These are phyloP conservation scores for Blattamonas nauphoetae DNA, from an alignment of 78 protist species.

Conservation along the genomic window DNA sequence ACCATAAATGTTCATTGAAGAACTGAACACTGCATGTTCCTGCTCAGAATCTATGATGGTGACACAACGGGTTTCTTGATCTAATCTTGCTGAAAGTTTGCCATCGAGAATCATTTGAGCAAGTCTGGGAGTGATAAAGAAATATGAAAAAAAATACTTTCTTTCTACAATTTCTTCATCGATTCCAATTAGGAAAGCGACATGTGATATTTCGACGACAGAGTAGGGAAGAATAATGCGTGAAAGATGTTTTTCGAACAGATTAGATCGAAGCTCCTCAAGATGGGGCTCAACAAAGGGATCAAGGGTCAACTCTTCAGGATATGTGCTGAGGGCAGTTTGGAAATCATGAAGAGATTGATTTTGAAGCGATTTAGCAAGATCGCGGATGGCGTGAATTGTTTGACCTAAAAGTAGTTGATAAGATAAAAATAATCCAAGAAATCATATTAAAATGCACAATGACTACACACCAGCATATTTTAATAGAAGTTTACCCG, in stretches of 20 bases:
- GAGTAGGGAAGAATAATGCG: neutral
- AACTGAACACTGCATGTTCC: neutral
- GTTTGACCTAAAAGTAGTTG: neutral
- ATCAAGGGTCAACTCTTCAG: neutral
- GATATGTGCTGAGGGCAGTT: neutral
- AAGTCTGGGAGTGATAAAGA: neutral
- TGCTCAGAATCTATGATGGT: neutral
- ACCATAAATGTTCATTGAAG: neutral
- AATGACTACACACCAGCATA: neutral
- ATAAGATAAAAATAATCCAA: neutral
- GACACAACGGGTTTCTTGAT: neutral
- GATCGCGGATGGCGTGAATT: neutral
- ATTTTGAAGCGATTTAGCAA: neutral
- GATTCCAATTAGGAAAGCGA: neutral
- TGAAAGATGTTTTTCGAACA: neutral
- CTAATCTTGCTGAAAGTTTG: neutral
- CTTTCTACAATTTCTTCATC: neutral
- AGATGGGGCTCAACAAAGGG: neutral
- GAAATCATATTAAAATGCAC: neutral
- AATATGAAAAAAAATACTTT: neutral
- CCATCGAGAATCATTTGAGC: neutral
- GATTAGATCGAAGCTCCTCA: neutral
- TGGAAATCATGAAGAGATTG: neutral
- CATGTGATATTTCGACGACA: neutral
- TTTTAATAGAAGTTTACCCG: neutral